A percentile compares a stretch with the other conserved stretches of the same genome.
Evolutionary conservation across 441 rosid species (phyloP).

Genomic region (Mallotus repandus): DNA sequence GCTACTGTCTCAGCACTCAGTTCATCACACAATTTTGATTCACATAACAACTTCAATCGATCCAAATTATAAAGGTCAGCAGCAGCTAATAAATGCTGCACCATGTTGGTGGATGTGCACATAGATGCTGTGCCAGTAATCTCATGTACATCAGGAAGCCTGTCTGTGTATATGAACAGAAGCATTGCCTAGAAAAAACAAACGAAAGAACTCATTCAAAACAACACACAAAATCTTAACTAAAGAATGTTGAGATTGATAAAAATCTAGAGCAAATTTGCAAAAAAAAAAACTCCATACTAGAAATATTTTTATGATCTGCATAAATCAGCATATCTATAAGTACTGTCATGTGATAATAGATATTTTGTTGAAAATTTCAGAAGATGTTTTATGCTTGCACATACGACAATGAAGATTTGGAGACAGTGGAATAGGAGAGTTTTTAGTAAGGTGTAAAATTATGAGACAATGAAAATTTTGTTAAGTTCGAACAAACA

Average conservation of each 20-base stretch:
- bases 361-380: background rate
- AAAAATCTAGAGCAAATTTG: background rate
- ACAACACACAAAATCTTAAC: background rate
- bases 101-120: slow-evolving; percentile 61
- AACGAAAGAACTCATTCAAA: background rate
- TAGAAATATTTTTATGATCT: background rate
- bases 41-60: slow-evolving; percentile 69
- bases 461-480: no score
- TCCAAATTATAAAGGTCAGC: slow-evolving; percentile 84
- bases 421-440: background rate
- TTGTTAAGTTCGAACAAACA: no score
- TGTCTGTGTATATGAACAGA: slow-evolving; percentile 70
- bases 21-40: slow-evolving; percentile 73
- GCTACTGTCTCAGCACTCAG: slow-evolving; percentile 74
- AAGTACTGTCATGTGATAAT: background rate
- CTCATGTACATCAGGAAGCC: slow-evolving; percentile 70
- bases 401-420: background rate
- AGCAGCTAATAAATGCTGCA: slow-evolving; percentile 84
- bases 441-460: no score
- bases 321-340: background rate
- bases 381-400: background rate
- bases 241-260: background rate
- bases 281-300: background rate
- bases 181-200: slow-evolving; percentile 71
- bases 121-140: slow-evolving; percentile 58